A percentile compares a stretch with the other conserved stretches of the same genome.
Evolutionary conservation across 2,329 filamentous ascomycete genomes (phyloP).

Genomic region (Hypoxylon sp.): DNA sequence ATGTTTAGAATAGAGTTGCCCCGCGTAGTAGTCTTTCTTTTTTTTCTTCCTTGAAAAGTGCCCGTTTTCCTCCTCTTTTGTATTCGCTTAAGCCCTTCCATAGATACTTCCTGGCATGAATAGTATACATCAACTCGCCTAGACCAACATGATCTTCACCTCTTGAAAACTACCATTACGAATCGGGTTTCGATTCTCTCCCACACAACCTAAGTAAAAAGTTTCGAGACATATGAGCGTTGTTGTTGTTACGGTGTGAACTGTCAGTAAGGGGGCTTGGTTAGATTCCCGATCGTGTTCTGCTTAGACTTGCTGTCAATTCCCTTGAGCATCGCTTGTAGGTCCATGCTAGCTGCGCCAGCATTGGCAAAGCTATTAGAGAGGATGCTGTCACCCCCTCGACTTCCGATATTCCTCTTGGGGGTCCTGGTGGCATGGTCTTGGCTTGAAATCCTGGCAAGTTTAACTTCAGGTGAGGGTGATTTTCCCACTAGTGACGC

Average conservation of each 20-base stretch:
- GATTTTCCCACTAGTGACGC: constrained; percentile 50
- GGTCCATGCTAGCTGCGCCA: constrained; percentile 48
- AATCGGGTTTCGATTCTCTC: constrained; percentile 6
- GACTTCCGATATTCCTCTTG: constrained; percentile 51
- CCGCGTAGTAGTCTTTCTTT: constrained; percentile 33
- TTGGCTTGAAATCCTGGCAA: constrained; percentile 54
- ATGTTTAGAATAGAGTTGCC: constrained; percentile 42
- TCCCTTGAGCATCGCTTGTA: constrained; percentile 55
- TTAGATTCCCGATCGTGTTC: constrained; percentile 54
- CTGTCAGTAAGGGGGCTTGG: constrained; percentile 53
- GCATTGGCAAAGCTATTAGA: constrained; percentile 47
- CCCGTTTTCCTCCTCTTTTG: constrained; percentile 33
- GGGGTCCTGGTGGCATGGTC: constrained; percentile 55
- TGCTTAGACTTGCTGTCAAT: constrained; percentile 55
- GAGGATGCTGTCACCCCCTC: constrained; percentile 51
- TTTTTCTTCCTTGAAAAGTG: constrained; percentile 21
- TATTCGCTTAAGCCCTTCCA: constrained; percentile 6
- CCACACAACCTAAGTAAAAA: constrained; percentile 14
- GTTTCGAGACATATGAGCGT: constrained; percentile 39
- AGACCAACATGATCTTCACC: constrained; percentile 10
- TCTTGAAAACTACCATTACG: constrained; percentile 22
- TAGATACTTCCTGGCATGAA: constrained; percentile 30
- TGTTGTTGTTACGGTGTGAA: constrained; percentile 29
- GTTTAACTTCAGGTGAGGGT: constrained; percentile 42
- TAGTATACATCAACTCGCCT: constrained; percentile 29